Percentiles rank a stretch among this genome's conserved stretches.
Conservation (phyloP, 352 stramenopile genomes). For the Pythium oligandrum region DNA sequence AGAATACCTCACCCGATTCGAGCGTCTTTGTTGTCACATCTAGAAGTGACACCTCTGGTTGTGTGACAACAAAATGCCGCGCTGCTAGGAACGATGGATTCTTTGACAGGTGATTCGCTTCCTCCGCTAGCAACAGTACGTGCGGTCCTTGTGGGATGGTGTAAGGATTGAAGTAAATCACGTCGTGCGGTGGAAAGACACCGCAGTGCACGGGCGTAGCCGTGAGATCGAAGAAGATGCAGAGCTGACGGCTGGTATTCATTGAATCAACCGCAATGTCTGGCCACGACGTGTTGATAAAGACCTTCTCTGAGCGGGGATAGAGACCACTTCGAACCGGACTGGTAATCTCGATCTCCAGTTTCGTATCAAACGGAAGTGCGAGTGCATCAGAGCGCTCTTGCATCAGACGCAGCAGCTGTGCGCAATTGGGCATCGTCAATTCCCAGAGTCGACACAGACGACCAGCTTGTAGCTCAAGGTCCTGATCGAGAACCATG, state of each 20-base stretch:
- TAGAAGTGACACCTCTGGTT: conserved; percentile 26
- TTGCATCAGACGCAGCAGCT: conserved; percentile 19
- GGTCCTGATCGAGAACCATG: conserved; percentile 15
- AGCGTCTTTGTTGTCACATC: conserved; percentile 1
- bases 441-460: conserved; percentile 31
- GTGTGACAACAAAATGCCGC: conserved; percentile 31
- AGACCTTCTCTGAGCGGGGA: conserved; percentile 6
- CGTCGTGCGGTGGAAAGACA: conserved; percentile 19
- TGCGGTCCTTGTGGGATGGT: conserved; percentile 26
- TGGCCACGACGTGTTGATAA: too few relatives aligned
- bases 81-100: conserved; percentile 28
- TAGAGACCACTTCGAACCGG: conserved; percentile 25
- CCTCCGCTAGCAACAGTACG: conserved; percentile 35
- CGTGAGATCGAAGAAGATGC: conserved; percentile 1
- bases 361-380: neutral
- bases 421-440: conserved; percentile 21
- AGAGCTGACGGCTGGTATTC: neutral
- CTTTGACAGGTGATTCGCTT: neutral
- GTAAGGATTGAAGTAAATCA: conserved; percentile 28
- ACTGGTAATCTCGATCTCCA: conserved; percentile 22
- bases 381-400: too few relatives aligned
- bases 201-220: conserved; percentile 16
- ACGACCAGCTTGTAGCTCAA: conserved; percentile 30
- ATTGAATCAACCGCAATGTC: too few relatives aligned
- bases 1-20: conserved; percentile 1